Evolutionary conservation across 176 grass and related monocot genomes (phyloP), one percentile per base, ranked within the genome.

Genomic region (Carex scoparia): DNA sequence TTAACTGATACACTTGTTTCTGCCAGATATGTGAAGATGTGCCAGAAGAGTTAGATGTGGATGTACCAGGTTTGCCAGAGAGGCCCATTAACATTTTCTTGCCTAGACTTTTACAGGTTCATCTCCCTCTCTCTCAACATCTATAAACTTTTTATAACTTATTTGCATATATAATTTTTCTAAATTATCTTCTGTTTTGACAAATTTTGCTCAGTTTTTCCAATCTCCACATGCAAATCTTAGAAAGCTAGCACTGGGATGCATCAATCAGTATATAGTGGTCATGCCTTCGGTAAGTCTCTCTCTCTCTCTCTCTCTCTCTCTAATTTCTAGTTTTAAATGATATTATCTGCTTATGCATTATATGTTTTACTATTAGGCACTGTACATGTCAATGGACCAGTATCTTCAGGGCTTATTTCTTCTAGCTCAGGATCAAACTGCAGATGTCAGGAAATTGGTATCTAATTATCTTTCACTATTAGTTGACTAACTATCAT

Each of bases 391-490:
- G 93, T 90, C 95, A 66, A 95, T 95, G 93, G 93, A 98, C 84
- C 93, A 92, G 81, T 98, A 98, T 84, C 88, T 98, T 80, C 95
- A 98, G 83, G 91, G 95, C 57, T 91, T 98, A 72, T 98, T 98
- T 79, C 86, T 76, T 88, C 95, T 98, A 87, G 93, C 91, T 62
- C 88, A 92, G 66, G 95, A 95, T 70, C 76, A 86, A 81, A 91
- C 95, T 85, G 76, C 95, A 63, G 95, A 98, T 73, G 95, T 98
- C 60, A 88, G 95, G 65, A 98, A 98, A 74, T 79, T 98, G 93
- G 95, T 98, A 88, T 74, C 70, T 58, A 44, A 15, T 75, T 74
- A 3, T 77, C 49, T 37, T 76, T 31, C 31, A 27, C 23, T 59
- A 65, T 46, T 81, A 46, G 27, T 81, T 31, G 1, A 30, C 4